A percentile compares a stretch with the other conserved stretches of the same genome.
These are phyloP conservation scores for Neoscytalidium dimidiatum DNA, from an alignment of 2,329 filamentous ascomycete genomes.

Conservation along the genomic window DNA sequence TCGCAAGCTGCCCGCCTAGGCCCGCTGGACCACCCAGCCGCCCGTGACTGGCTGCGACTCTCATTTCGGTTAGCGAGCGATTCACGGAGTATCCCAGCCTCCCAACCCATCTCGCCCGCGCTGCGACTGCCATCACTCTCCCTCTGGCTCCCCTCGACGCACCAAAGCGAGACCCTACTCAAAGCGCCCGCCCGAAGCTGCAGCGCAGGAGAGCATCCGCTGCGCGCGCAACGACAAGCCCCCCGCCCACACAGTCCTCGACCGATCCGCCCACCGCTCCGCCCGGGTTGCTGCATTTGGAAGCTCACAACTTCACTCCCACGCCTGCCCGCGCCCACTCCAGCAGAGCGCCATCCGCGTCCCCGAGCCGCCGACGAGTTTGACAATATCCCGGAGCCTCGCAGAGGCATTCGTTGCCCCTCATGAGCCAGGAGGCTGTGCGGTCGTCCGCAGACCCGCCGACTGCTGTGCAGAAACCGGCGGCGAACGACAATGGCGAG, in stretches of 20 bases:
- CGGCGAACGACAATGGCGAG: slow-evolving; percentile 24
- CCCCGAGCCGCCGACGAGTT: neutral
- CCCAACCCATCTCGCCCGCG: slow-evolving; percentile 18
- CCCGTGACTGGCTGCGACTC: slow-evolving; percentile 20
- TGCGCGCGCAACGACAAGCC: slow-evolving; percentile 15
- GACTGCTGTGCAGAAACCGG: slow-evolving; percentile 31
- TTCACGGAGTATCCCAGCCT: slow-evolving; percentile 21
- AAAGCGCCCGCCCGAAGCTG: slow-evolving; percentile 17
- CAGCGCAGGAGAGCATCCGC: slow-evolving; percentile 17
- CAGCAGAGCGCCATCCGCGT: slow-evolving; percentile 26
- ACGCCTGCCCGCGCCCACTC: slow-evolving; percentile 29
- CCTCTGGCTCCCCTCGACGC: slow-evolving; percentile 11
- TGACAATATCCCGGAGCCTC: slow-evolving; percentile 1
- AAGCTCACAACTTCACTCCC: slow-evolving; percentile 14
- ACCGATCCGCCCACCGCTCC: slow-evolving; percentile 18
- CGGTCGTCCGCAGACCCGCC: slow-evolving; percentile 32
- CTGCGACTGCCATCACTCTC: slow-evolving; percentile 17
- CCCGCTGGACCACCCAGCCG: slow-evolving; percentile 10
- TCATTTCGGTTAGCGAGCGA: slow-evolving; percentile 21
- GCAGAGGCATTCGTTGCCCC: slow-evolving; percentile 25
- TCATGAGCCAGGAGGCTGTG: slow-evolving; percentile 38
- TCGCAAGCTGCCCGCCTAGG: slow-evolving; percentile 12
- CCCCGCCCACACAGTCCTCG: slow-evolving; percentile 13
- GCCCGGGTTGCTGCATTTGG: slow-evolving; percentile 19
- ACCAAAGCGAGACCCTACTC: slow-evolving; percentile 8